Evolutionary conservation across 148 eudicot species (phyloP).

Genomic region (Cornus controversa): DNA sequence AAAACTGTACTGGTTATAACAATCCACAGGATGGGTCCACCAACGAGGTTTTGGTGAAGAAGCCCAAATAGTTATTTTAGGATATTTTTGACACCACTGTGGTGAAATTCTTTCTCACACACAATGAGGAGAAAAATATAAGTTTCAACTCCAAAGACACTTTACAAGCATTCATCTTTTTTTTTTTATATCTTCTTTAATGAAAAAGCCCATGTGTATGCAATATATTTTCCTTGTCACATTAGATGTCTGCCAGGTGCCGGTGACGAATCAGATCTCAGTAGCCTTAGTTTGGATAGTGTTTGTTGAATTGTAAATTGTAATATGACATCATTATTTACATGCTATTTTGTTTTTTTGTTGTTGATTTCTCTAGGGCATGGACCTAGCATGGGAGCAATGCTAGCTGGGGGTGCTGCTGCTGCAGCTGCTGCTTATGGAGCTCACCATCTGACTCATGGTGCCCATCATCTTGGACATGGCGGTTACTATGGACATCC

Average conservation of each 20-base stretch:
- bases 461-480: slow-evolving; percentile 30
- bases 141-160: background rate
- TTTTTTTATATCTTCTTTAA: too few species aligned
- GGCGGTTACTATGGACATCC: slow-evolving; percentile 26
- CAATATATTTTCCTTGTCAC: background rate
- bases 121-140: too few species aligned
- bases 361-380: slow-evolving; percentile 18
- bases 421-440: slow-evolving; percentile 59
- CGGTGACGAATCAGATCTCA: background rate
- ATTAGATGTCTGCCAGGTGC: background rate
- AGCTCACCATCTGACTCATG: slow-evolving; percentile 47
- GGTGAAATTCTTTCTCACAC: background rate
- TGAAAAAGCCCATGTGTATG: too few species aligned
- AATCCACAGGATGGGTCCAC: too few species aligned
- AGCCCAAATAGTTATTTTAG: too few species aligned
- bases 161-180: background rate
- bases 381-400: slow-evolving; percentile 35
- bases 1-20: too few species aligned
- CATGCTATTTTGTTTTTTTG: background rate
- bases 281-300: background rate
- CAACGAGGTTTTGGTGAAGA: too few species aligned
- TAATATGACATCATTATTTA: background rate
- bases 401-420: slow-evolving; percentile 66
- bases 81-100: too few species aligned
- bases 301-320: background rate